Evolutionary conservation across 257 asterid species (phyloP), one percentile per base, ranked within the genome.

Genomic region (Solanum peruvianum): DNA sequence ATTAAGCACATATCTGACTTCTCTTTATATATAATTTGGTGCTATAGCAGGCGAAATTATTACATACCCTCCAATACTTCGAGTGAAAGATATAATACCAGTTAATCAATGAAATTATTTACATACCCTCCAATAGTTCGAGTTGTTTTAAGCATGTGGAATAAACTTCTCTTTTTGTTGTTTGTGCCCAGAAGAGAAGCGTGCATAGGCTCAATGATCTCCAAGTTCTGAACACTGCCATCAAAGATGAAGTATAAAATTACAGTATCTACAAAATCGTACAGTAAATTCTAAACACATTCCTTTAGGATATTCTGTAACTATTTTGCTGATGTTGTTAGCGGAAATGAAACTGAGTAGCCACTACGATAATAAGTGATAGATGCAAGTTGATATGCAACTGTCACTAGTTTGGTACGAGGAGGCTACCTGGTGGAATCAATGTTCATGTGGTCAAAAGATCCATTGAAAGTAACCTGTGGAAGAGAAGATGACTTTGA

Each of bases 381-480:
- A n/a, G 52, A 80, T 39, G 39, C 39, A 83, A 80, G 67, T 52
- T 80, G 85, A 29, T 29, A 80, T 47, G 69, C 44, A 29, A 49
- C 69, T 25, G n/a, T 29, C 84, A 78, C 21, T 45, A 67, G 69
- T 67, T 56, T 86, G 80, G 86, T 56, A 70, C 78, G 67, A 73
- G 82, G 88, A 90, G 87, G 87, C 81, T 91, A 97, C 99, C 99
- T 97, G 49, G 99, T 94, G 86, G 98, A 94, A 76, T 97, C 99
- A 89, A 97, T 95, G 89, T 94, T 97, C 98, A 97, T 92, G 94
- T 97, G 99, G 89, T 95, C 99, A 87, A 95, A 97, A 86, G 98
- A 95, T 93, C 99, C 99, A 86, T 97, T 97, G 82, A 97, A 97
- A 52, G 98, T 93, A 85, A 97, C 98, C 99, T 97, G 96, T 62